Evolutionary conservation across 495 filamentous ascomycete species (phyloP).

Genomic region (Xylona heveae): DNA sequence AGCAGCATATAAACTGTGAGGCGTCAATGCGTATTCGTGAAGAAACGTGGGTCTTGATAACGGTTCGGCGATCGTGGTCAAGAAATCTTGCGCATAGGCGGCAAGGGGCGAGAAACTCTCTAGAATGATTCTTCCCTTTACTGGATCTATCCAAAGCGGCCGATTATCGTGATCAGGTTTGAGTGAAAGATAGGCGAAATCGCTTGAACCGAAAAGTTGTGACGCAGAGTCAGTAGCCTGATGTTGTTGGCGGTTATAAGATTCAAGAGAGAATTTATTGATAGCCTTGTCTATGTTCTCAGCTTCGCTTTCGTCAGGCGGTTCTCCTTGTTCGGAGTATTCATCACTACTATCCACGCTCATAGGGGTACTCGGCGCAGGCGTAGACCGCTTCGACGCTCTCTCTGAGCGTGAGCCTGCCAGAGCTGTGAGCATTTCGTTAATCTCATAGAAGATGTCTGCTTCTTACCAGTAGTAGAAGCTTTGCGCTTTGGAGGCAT

Average conservation of each 20-base stretch:
- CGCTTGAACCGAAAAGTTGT: constrained; percentile 36
- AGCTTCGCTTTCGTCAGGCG: constrained; percentile 25
- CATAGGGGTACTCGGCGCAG: constrained; percentile 41
- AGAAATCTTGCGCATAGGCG: constrained; percentile 73
- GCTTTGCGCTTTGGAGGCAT: constrained; percentile 76
- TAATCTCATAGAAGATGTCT: constrained; percentile 8
- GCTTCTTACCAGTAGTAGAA: constrained; percentile 18
- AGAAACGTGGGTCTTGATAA: constrained; percentile 68
- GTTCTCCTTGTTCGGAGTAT: constrained; percentile 38
- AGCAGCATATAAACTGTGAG: constrained; percentile 84
- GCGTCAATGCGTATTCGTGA: constrained; percentile 83
- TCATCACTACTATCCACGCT: constrained; percentile 50
- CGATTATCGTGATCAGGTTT: constrained; percentile 78
- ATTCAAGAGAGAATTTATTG: constrained; percentile 12
- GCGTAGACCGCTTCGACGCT: constrained; percentile 43
- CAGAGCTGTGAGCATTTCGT: constrained; percentile 19
- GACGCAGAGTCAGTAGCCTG: constrained; percentile 4
- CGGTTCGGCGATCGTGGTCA: constrained; percentile 90
- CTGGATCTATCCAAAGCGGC: constrained; percentile 80
- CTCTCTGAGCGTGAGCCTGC: constrained; percentile 29
- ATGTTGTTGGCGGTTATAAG: constrained; percentile 4
- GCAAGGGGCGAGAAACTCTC: constrained; percentile 84
- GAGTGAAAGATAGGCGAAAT: constrained; percentile 60
- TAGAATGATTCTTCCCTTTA: constrained; percentile 69
- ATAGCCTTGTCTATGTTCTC: constrained; percentile 16